These are phyloP conservation scores for Gymnopus androsaceus DNA, from an alignment of 1,284 basidiomycete species.

Conservation along the genomic window DNA sequence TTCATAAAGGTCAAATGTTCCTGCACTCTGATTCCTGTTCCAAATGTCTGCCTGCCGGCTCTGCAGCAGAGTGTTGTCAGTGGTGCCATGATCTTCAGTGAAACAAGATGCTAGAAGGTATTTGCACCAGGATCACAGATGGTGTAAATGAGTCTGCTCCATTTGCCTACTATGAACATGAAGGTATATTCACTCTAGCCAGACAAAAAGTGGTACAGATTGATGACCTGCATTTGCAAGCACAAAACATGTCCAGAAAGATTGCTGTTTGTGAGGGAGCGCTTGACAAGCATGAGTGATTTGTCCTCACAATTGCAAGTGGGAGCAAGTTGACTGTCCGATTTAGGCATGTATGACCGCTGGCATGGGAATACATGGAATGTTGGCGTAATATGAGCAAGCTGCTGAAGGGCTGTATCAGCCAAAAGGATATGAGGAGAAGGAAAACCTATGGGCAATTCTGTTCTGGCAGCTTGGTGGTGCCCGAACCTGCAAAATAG, in stretches of 20 bases:
- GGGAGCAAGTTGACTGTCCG: not conserved
- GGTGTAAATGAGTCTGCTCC: slow-evolving; percentile 16
- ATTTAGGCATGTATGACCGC: slow-evolving; percentile 12
- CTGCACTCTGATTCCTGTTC: not conserved
- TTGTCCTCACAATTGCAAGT: slow-evolving; percentile 15
- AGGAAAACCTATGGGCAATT: slow-evolving; percentile 12
- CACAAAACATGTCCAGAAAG: slow-evolving; percentile 8
- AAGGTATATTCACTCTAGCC: not conserved
- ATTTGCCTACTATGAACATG: slow-evolving; percentile 9
- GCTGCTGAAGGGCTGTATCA: slow-evolving; percentile 13
- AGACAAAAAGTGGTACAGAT: slow-evolving; percentile 8
- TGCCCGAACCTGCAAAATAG: slow-evolving; percentile 13
- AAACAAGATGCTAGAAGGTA: not conserved
- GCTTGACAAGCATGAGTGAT: slow-evolving; percentile 14
- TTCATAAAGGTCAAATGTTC: not conserved
- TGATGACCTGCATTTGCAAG: slow-evolving; percentile 3
- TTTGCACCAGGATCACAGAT: slow-evolving; percentile 1
- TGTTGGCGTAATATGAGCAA: slow-evolving; percentile 6
- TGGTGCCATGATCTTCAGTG: not conserved
- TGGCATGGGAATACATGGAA: not conserved
- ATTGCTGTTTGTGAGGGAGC: not conserved
- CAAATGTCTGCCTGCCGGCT: not conserved
- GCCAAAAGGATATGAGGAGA: slow-evolving; percentile 11
- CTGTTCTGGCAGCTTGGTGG: slow-evolving; percentile 17
- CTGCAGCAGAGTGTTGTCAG: too few species aligned